Base-by-base conservation (phyloP, 2,329 filamentous ascomycete species). In the Epichloe festucae region DNA sequence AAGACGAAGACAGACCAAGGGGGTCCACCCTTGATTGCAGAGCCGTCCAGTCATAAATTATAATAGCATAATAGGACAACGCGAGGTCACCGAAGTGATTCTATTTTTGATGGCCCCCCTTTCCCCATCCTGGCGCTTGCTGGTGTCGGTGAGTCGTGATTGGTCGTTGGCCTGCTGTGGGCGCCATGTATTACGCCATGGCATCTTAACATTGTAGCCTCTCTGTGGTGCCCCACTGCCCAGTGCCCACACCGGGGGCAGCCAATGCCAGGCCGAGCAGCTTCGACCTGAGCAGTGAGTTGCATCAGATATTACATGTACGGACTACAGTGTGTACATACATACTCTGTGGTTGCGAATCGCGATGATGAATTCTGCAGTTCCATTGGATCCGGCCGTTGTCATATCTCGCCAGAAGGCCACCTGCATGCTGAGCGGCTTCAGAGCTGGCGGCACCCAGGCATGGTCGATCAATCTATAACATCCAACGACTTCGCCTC, bases 301-400 rank as follows among this genome's bases (percentile, higher is more conserved):
- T 14, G 40, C 39, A 49, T 43, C 39, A 23, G 5, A 27, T 27
- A 27, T 27, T 6, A 3, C 23, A 27, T 27, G 23, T 27, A 27
- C 17, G 17, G 17, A 17, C 17, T 17, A 17, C 19, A 3, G 19
- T 21, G 19, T 21, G 19, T 21, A 21, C 19, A 21, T 21, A 21
- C 19, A 21, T 27, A 27, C 23, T 27, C 23, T 57, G 31, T n/a
- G 45, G 17, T 36, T 19, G 27, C 57, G 58, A 59, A 14, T 36
- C 34, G 27, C 57, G 56, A 59, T 60, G 53, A 55, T 56, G 59
- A 23, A 31, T 10, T 19, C 31, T 35, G 19, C 19, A 11, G 23
- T 38, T 14, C 35, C 34, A 46, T 21, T 52, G 46, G 50, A 42
- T 38, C 19, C 31, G 23, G 4, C 19, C 4, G 42, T 8, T 14